Evolutionary conservation across 371 early-diverging fungal genomes (phyloP).

Genomic region (Ordospora pajunii): DNA sequence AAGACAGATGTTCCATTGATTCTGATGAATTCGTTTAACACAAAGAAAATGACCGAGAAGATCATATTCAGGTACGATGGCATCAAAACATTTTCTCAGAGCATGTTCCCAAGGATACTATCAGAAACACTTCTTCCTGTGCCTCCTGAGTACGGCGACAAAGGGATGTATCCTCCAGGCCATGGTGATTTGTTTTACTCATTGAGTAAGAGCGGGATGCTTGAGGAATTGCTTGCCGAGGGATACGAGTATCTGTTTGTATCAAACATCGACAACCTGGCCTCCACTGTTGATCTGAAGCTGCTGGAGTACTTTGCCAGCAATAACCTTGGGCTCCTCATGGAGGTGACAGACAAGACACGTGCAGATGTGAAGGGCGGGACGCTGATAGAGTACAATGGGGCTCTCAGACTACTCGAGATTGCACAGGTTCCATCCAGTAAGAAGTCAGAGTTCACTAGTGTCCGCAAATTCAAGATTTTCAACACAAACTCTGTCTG

Average conservation of each 20-base stretch:
- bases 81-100: slow-evolving; percentile 91
- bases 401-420: slow-evolving; percentile 81
- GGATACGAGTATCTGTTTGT: slow-evolving; percentile 98
- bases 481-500: slow-evolving; percentile 99
- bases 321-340: slow-evolving; percentile 80
- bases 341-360: slow-evolving; percentile 99
- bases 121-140: slow-evolving; percentile 80
- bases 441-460: slow-evolving; percentile 87
- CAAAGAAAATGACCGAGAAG: slow-evolving; percentile 84
- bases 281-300: slow-evolving; percentile 85
- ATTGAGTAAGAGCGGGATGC: slow-evolving; percentile 78
- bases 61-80: slow-evolving; percentile 85
- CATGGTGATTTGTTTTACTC: slow-evolving; percentile 95
- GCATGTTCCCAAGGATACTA: slow-evolving; percentile 81
- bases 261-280: slow-evolving; percentile 96
- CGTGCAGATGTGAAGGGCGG: slow-evolving; percentile 99
- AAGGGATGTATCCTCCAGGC: slow-evolving; percentile 86
- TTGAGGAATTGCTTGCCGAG: slow-evolving; percentile 80
- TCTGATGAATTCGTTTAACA: slow-evolving; percentile 99
- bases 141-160: slow-evolving; percentile 64
- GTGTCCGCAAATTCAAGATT: slow-evolving; percentile 96
- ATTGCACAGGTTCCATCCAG: slow-evolving; percentile 96
- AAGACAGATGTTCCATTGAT: slow-evolving; percentile 84
- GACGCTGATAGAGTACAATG: slow-evolving; percentile 91
- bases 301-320: slow-evolving; percentile 81